Base-by-base conservation (phyloP, 2,329 filamentous ascomycete genomes). In the Diaporthe vexans region DNA sequence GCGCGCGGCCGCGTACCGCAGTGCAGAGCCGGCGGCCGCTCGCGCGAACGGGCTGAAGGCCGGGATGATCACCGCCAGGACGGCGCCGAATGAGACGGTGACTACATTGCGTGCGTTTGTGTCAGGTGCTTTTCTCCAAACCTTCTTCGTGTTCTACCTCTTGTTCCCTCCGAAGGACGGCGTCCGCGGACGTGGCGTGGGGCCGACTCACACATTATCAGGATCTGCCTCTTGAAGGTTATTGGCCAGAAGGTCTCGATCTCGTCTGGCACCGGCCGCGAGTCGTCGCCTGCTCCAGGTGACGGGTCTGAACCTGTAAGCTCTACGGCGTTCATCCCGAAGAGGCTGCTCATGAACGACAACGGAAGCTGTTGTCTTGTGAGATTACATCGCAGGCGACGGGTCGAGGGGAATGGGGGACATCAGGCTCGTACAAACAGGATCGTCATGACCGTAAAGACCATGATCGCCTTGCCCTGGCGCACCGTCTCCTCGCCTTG, bases 291-390 rank as follows among this genome's bases (percentile, higher is more conserved):
- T 11, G 57, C 59, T 21, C 52, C 59, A 0, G 72, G 72, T 1
- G 56, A 56, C 19, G 67, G 67, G 35, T 71, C 65, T 10, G 17
- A 15, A 5, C 69, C 73, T 13, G 73, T 74, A 4, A 75, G 71
- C 65, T 77, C 67, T 76, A 86, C 72, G 24, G 67, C 67, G 73
- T 84, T 84, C 83, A 85, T 84, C 0, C 83, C 84, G 48, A 85
- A 85, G 13, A 85, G 75, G 26, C 79, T 81, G 0, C 83, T 79
- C 71, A 84, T 80, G 76, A 84, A 85, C 0, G 82, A 82, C 0
- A 85, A 74, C 0, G 83, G 83, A 1, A 84, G 76, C 83, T 82
- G 51, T 4, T 4, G 4, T 0, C 5, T n/a, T 2, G 29, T 21
- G 19, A 68, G 63, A 15, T 26, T 40, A n/a, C 8, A 7, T 9